Conservation (phyloP, 192 early-diverging fungal genomes). For the Coemansia sp. region DNA sequence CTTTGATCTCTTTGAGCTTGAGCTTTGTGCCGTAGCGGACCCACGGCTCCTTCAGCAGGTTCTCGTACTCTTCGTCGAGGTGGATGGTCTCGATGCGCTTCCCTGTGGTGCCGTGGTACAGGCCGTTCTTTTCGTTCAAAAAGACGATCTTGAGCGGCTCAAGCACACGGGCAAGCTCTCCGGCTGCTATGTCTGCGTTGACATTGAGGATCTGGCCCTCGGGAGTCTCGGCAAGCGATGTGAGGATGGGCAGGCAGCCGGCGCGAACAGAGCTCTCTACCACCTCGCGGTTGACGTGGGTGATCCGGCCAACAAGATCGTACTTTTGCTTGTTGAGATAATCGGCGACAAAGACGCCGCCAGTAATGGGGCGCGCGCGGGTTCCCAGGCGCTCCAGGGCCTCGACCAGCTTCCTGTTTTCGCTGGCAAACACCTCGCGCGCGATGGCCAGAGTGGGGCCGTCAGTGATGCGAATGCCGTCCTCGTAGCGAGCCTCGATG, state of each 20-base stretch:
- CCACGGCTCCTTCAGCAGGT: constrained; percentile 93
- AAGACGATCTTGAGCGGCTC: constrained; percentile 98
- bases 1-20: constrained; percentile 97
- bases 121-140: constrained; percentile 96
- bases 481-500: constrained; percentile 96
- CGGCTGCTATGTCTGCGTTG: constrained; percentile 98
- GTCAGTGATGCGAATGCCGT: constrained; percentile 98
- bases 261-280: constrained; percentile 94
- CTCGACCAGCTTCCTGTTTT: constrained; percentile 97
- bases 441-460: constrained; percentile 91
- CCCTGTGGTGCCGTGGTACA: constrained; percentile 92
- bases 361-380: constrained; percentile 92
- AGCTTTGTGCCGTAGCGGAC: constrained; percentile 97
- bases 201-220: constrained; percentile 97
- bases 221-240: constrained; percentile 93
- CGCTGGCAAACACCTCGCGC: constrained; percentile 89
- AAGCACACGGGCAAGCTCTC: constrained; percentile 92
- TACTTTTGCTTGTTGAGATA: constrained; percentile 96
- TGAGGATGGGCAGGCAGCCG: constrained; percentile 94
- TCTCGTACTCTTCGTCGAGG: constrained; percentile 98
- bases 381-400: constrained; percentile 95
- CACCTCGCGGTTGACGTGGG: constrained; percentile 85
- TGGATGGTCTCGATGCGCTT: constrained; percentile 98
- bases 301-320: constrained; percentile 91
- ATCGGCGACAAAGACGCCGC: constrained; percentile 95